Percentiles rank a stretch among this genome's conserved stretches.
phyloP scores from a whole-genome alignment of 1,284 basidiomycete genomes.

The Leucoagaricus sp. region DNA sequence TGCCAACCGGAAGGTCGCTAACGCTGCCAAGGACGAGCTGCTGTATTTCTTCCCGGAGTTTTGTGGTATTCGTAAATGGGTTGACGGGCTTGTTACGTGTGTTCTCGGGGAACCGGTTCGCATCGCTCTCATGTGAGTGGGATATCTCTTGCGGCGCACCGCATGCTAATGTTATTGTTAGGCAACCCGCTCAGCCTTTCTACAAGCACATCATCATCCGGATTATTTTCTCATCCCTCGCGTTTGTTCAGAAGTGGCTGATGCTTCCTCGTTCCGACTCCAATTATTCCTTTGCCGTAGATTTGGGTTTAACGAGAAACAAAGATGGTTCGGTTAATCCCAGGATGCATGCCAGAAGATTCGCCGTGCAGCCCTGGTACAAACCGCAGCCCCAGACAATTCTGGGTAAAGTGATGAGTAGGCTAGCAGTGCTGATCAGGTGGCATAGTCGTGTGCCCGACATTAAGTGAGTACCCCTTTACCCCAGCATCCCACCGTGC shows the following conservation, averaged over 20 bases:
- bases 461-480: conserved; percentile 34
- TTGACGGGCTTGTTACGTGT: conserved; percentile 29
- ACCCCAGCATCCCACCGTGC: not conserved
- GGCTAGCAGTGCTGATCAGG: conserved; percentile 31
- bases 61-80: conserved; percentile 37
- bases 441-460: conserved; percentile 37
- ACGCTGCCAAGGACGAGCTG: conserved; percentile 38
- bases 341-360: conserved; percentile 32
- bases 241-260: conserved; percentile 35
- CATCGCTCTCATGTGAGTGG: conserved; percentile 44
- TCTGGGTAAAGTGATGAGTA: conserved; percentile 27
- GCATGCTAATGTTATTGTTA: conserved; percentile 21
- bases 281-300: conserved; percentile 20
- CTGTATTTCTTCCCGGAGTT: conserved; percentile 35
- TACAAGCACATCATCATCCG: conserved; percentile 29
- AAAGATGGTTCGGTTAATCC: conserved; percentile 23
- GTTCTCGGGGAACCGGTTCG: conserved; percentile 41
- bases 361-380: conserved; percentile 43
- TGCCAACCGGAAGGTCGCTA: conserved; percentile 38
- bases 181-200: conserved; percentile 35
- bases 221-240: conserved; percentile 21
- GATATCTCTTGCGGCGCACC: not conserved
- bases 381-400: conserved; percentile 33
- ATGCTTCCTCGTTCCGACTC: conserved; percentile 35
- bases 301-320: conserved; percentile 22